These are phyloP conservation scores for Rhizophora mangle DNA, from an alignment of 345 rosid species.

Conservation along the genomic window DNA sequence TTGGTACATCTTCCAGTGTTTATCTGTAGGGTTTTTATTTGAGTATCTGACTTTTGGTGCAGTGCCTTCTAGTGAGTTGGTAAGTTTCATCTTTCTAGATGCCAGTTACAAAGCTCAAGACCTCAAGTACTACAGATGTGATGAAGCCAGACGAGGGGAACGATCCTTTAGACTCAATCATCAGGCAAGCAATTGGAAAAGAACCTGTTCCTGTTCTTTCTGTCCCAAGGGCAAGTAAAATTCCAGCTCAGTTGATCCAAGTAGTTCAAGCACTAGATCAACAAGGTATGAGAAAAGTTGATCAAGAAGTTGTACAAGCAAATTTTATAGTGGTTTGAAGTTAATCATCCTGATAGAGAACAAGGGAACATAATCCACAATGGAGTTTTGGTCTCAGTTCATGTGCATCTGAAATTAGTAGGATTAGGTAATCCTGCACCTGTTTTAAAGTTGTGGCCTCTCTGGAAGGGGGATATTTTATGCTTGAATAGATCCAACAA, in stretches of 20 bases:
- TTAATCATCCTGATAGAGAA: too few species aligned
- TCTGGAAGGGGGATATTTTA: too few species aligned
- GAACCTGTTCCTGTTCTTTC: constrained; percentile 71
- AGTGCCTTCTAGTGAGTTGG: constrained; percentile 13
- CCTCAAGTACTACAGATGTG: constrained; percentile 25
- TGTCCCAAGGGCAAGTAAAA: constrained; percentile 62
- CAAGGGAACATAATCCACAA: too few species aligned
- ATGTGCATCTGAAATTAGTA: too few species aligned
- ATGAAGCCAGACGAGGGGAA: constrained; percentile 57
- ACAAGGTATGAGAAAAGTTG: not conserved
- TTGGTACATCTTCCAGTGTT: too few species aligned
- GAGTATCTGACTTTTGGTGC: not conserved
- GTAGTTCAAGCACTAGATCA: constrained; percentile 33
- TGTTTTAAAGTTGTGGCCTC: too few species aligned
- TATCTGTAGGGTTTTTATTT: not conserved
- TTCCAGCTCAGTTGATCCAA: constrained; percentile 78
- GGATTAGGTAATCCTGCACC: too few species aligned
- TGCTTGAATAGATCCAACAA: too few species aligned
- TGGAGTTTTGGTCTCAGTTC: too few species aligned
- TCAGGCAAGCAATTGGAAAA: constrained; percentile 62
- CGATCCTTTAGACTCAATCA: constrained; percentile 64
- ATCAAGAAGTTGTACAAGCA: too few species aligned
- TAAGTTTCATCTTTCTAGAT: constrained; percentile 28
- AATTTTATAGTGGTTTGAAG: too few species aligned
- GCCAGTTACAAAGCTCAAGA: constrained; percentile 48